phyloP scores from a whole-genome alignment of 2,329 filamentous ascomycete genomes.

The Mycosphaerella sp. region DNA sequence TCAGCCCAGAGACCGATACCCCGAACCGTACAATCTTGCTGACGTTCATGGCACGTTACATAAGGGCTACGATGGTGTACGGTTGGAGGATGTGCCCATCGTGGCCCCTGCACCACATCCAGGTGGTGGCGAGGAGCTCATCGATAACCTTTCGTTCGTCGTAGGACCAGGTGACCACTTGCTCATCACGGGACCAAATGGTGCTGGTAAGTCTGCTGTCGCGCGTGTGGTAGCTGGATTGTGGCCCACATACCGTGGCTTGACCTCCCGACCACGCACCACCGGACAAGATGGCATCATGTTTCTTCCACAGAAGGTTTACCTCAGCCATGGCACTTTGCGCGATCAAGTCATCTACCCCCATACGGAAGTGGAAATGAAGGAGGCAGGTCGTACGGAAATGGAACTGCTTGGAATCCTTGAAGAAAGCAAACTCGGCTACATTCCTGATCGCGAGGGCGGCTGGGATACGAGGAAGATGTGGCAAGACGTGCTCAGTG shows the following conservation, averaged over 20 bases:
- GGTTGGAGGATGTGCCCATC: conserved; percentile 86
- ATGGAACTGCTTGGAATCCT: conserved; percentile 69
- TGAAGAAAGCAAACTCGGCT: conserved; percentile 77
- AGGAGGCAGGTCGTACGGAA: conserved; percentile 68
- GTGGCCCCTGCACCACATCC: conserved; percentile 86
- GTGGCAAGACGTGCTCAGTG: conserved; percentile 97
- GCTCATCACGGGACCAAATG: conserved; percentile 89
- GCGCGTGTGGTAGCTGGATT: conserved; percentile 81
- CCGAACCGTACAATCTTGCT: conserved; percentile 80
- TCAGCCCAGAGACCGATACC: conserved; percentile 55
- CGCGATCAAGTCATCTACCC: conserved; percentile 98
- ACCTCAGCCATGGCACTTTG: conserved; percentile 83
- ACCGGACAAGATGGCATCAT: conserved; percentile 77
- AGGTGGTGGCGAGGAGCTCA: conserved; percentile 81
- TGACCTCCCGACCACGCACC: conserved; percentile 78
- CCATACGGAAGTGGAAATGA: conserved; percentile 92
- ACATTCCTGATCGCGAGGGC: conserved; percentile 84
- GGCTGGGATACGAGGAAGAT: conserved; percentile 96
- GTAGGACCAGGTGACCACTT: conserved; percentile 88
- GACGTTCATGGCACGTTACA: conserved; percentile 92
- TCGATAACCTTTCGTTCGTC: conserved; percentile 82
- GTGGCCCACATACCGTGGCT: conserved; percentile 91
- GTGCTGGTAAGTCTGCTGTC: conserved; percentile 87
- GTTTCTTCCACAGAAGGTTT: conserved; percentile 93
- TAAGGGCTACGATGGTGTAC: conserved; percentile 88